These are phyloP conservation scores for Ottelia alismoides DNA, from an alignment of 106 monocot genomes.

Conservation along the genomic window DNA sequence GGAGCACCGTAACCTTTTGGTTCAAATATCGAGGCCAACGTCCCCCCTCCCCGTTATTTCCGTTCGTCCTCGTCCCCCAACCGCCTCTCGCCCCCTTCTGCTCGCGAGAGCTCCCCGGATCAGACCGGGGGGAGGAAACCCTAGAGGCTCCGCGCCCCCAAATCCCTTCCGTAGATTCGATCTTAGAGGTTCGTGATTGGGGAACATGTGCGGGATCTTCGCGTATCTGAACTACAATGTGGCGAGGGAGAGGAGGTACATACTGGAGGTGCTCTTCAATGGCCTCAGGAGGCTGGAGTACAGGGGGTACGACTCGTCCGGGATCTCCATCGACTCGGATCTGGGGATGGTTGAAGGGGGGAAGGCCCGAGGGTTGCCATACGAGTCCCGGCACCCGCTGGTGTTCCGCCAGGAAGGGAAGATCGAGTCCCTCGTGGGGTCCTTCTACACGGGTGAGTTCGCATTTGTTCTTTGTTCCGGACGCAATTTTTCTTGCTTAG, in stretches of 20 bases:
- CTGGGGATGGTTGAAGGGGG: background rate
- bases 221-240: slow-evolving; percentile 97
- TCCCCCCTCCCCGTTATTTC: too few species aligned
- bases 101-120: too few species aligned
- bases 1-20: too few species aligned
- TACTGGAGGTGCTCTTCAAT: slow-evolving; percentile 86
- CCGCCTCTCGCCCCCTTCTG: too few species aligned
- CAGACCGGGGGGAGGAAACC: too few species aligned
- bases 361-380: slow-evolving; percentile 7
- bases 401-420: slow-evolving; percentile 91
- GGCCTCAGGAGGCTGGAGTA: slow-evolving; percentile 91
- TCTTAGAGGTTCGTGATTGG: too few species aligned
- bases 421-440: slow-evolving; percentile 90
- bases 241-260: slow-evolving; percentile 70
- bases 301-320: slow-evolving; percentile 95
- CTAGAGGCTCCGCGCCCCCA: too few species aligned
- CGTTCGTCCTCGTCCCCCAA: too few species aligned
- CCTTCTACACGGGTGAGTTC: slow-evolving; percentile 67
- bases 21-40: too few species aligned
- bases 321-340: slow-evolving; percentile 88
- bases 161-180: too few species aligned
- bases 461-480: background rate
- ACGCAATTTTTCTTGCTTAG: background rate
- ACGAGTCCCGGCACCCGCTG: slow-evolving; percentile 39
- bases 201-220: slow-evolving; percentile 86